Percentiles rank a stretch among this genome's conserved stretches.
Evolutionary conservation across 768 basidiomycete species (phyloP).

Genomic region (Omphalotus guepiniiformis): DNA sequence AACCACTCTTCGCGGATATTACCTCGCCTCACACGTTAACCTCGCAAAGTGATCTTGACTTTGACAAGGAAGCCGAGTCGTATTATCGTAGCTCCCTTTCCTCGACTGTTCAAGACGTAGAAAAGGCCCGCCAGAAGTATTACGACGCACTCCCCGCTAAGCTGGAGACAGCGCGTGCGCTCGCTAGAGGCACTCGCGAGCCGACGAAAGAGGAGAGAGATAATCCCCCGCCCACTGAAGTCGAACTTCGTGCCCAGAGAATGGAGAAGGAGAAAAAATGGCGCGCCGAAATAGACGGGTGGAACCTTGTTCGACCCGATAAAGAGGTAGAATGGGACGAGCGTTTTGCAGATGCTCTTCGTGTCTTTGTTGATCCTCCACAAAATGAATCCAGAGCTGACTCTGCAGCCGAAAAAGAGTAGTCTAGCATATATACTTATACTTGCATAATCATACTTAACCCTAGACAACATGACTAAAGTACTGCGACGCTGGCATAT

Average conservation of each 20-base stretch:
- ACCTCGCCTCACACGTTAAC: constrained; percentile 15
- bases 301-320: constrained; percentile 68
- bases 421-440: too few species aligned
- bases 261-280: constrained; percentile 87
- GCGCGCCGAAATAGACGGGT: constrained; percentile 76
- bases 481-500: too few species aligned
- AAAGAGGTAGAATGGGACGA: constrained; percentile 72
- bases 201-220: constrained; percentile 80
- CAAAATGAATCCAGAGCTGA: too few species aligned
- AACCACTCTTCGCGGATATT: constrained; percentile 20
- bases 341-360: constrained; percentile 55
- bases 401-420: too few species aligned
- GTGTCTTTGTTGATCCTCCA: constrained; percentile 57
- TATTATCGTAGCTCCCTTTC: constrained; percentile 50
- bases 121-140: constrained; percentile 70
- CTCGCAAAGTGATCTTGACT: constrained; percentile 61
- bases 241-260: constrained; percentile 83
- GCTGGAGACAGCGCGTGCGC: constrained; percentile 67
- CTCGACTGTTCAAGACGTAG: constrained; percentile 45
- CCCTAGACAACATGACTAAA: too few species aligned
- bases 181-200: constrained; percentile 70
- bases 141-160: constrained; percentile 66
- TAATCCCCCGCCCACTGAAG: constrained; percentile 82
- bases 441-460: too few species aligned
- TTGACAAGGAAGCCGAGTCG: constrained; percentile 60